A percentile compares a stretch with the other conserved stretches of the same genome.
Evolutionary conservation across 108 stramenopile species (phyloP).

Genomic region (Cyclotella kingstonii): DNA sequence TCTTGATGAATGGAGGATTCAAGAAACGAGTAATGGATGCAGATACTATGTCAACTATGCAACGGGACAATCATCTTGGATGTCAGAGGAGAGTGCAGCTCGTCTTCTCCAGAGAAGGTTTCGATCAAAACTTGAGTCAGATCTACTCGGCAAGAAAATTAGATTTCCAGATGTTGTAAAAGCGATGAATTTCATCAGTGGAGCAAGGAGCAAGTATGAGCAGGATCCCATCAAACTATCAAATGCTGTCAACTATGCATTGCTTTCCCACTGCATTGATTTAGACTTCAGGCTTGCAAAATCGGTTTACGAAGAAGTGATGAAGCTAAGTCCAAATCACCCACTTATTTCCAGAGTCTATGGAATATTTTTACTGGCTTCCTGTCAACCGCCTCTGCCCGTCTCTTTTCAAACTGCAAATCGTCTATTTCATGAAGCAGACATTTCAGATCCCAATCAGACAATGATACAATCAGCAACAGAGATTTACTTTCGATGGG

Average conservation of each 20-base stretch:
- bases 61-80: constrained; percentile 52
- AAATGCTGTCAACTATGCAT: constrained; percentile 58
- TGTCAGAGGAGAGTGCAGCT: constrained; percentile 53
- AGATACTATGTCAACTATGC: constrained; percentile 36
- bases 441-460: constrained; percentile 38
- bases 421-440: constrained; percentile 47
- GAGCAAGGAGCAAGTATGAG: constrained; percentile 47
- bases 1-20: constrained; percentile 49
- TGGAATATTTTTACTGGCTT: constrained; percentile 51
- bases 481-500: constrained; percentile 56
- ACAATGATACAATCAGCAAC: constrained; percentile 40
- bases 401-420: constrained; percentile 40
- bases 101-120: constrained; percentile 46
- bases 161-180: constrained; percentile 40
- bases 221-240: constrained; percentile 49
- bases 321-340: constrained; percentile 50
- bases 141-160: constrained; percentile 31
- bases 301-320: constrained; percentile 45
- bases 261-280: constrained; percentile 44
- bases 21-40: constrained; percentile 19
- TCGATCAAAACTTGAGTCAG: constrained; percentile 44
- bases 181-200: constrained; percentile 46
- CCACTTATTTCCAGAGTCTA: constrained; percentile 53
- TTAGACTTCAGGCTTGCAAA: constrained; percentile 44
- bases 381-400: constrained; percentile 31